These are phyloP conservation scores for Populus euphratica DNA, from an alignment of 345 rosid genomes.

Conservation along the genomic window DNA sequence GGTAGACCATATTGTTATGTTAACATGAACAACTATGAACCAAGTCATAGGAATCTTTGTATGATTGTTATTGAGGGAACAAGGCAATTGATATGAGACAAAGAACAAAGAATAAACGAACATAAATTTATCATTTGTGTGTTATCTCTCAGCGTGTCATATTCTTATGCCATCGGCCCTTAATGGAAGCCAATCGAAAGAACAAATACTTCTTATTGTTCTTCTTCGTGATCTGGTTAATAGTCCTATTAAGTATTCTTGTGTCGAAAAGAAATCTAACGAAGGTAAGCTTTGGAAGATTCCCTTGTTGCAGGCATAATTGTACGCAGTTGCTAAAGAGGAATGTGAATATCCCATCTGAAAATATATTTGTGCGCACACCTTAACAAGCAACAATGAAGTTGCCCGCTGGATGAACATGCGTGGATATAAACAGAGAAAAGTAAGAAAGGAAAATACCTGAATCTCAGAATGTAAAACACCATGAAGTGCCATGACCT, in stretches of 20 bases:
- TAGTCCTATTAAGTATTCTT: slow-evolving; percentile 8
- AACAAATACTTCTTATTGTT: slow-evolving; percentile 23
- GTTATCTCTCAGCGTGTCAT: not conserved
- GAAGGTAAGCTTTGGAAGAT: not conserved
- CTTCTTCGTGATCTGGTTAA: not conserved
- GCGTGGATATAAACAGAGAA: not conserved
- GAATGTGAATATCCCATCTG: slow-evolving; percentile 31
- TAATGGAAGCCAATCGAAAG: slow-evolving; percentile 18
- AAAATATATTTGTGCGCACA: not conserved
- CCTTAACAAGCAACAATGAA: not conserved
- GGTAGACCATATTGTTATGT: not conserved
- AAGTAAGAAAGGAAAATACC: slow-evolving; percentile 26
- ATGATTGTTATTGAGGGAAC: not conserved
- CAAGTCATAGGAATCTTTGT: slow-evolving; percentile 14
- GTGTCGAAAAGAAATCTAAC: slow-evolving; percentile 8
- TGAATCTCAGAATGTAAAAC: slow-evolving; percentile 69
- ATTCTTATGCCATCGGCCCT: not conserved
- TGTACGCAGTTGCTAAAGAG: slow-evolving; percentile 2
- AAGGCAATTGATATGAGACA: not conserved
- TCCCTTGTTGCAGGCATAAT: slow-evolving; percentile 13
- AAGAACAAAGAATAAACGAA: slow-evolving; percentile 6
- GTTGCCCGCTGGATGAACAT: slow-evolving; percentile 6
- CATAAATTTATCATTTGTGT: not conserved
- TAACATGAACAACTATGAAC: not conserved
- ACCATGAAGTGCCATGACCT: slow-evolving; percentile 74